phyloP scores from a whole-genome alignment of 495 filamentous ascomycete species.

The Stereocaulon alpinum region DNA sequence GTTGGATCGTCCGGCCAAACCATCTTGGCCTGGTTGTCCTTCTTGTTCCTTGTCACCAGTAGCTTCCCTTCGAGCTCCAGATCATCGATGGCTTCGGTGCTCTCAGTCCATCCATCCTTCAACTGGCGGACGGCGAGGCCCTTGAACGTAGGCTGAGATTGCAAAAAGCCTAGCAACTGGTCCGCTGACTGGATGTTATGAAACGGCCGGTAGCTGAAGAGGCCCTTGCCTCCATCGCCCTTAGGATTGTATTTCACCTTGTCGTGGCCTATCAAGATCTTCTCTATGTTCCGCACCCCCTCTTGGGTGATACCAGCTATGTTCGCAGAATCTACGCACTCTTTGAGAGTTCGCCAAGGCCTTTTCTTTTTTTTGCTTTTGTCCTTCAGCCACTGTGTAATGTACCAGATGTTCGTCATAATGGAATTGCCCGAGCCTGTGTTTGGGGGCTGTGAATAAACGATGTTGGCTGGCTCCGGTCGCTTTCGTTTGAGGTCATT shows the following conservation, averaged over 20 bases:
- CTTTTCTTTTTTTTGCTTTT: constrained; percentile 39
- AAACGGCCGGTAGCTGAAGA: constrained; percentile 67
- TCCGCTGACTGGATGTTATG: constrained; percentile 66
- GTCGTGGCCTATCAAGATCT: constrained; percentile 46
- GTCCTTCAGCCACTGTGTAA: constrained; percentile 71
- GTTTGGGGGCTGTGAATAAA: constrained; percentile 68
- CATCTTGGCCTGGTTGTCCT: constrained; percentile 74
- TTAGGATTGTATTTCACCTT: constrained; percentile 61
- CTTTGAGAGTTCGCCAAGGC: constrained; percentile 51
- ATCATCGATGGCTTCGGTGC: constrained; percentile 61
- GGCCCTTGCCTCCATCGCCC: constrained; percentile 49
- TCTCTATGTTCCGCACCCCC: constrained; percentile 35
- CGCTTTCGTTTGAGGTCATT: constrained; percentile 51
- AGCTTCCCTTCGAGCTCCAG: constrained; percentile 71
- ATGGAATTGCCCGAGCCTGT: constrained; percentile 70
- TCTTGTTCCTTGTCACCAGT: constrained; percentile 80
- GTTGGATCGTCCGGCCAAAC: constrained; percentile 83
- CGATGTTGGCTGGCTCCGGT: constrained; percentile 41
- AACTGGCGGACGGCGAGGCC: constrained; percentile 78
- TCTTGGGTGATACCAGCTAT: constrained; percentile 44
- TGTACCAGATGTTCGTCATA: constrained; percentile 75
- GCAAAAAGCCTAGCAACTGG: constrained; percentile 67
- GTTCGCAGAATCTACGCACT: constrained; percentile 69
- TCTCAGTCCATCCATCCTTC: constrained; percentile 88
- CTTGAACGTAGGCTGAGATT: constrained; percentile 66